Percentiles rank a stretch among this genome's conserved stretches.
These are phyloP conservation scores for Cyclotella kingstonii DNA, from an alignment of 108 stramenopile species.

Conservation along the genomic window DNA sequence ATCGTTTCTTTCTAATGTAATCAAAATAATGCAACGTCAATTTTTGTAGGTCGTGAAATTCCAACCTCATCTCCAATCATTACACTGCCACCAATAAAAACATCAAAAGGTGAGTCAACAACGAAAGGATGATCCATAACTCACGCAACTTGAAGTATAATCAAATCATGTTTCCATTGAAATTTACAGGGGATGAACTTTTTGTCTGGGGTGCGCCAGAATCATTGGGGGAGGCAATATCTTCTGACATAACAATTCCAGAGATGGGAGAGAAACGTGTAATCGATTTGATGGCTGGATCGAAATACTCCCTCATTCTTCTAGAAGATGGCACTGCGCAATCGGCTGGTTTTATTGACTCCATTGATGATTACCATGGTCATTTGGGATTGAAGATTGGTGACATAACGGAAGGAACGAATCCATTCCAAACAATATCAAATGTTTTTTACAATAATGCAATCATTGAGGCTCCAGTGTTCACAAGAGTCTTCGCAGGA, in stretches of 20 bases:
- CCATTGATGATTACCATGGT: slow-evolving; percentile 39
- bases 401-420: slow-evolving; percentile 20
- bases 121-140: no score
- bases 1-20: no score
- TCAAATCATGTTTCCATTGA: no score
- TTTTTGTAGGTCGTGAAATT: no score
- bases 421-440: slow-evolving; percentile 28
- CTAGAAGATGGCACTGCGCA: slow-evolving; percentile 35
- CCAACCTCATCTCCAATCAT: no score
- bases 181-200: no score
- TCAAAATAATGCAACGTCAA: no score
- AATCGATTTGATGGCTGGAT: slow-evolving; percentile 32
- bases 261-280: slow-evolving; percentile 6
- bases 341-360: slow-evolving; percentile 39
- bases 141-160: no score
- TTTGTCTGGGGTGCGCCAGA: slow-evolving; percentile 40
- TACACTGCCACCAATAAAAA: no score
- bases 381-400: slow-evolving; percentile 25
- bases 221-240: slow-evolving; percentile 29
- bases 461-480: slow-evolving; percentile 21
- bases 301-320: slow-evolving; percentile 34
- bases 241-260: slow-evolving; percentile 14
- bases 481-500: slow-evolving; percentile 34
- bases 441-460: slow-evolving; percentile 18
- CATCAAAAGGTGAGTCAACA: no score